Percentiles rank a stretch among this genome's conserved stretches.
Evolutionary conservation across 1,139 yeast genomes (phyloP).

Genomic region (Magnusiomyces paraingens): DNA sequence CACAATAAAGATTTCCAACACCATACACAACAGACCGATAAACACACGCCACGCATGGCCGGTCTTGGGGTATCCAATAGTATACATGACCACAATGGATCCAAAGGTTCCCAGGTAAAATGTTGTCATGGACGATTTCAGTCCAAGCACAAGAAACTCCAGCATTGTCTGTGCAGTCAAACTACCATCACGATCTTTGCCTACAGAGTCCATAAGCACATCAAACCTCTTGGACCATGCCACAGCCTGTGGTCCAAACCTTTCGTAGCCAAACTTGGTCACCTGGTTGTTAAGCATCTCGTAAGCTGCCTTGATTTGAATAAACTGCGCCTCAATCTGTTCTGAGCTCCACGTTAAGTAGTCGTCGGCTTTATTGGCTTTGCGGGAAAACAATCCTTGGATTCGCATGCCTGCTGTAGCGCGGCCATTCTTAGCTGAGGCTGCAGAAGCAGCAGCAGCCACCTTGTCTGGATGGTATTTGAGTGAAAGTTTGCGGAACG

Average conservation of each 20-base stretch:
- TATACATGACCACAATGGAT: slow-evolving; percentile 19
- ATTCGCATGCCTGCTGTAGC: slow-evolving; percentile 7
- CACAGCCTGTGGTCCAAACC: slow-evolving; percentile 26
- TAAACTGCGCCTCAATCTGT: slow-evolving; percentile 21
- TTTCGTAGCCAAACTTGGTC: slow-evolving; percentile 31
- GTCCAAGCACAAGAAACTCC: slow-evolving; percentile 16
- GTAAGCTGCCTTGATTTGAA: slow-evolving; percentile 26
- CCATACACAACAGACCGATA: slow-evolving; percentile 19
- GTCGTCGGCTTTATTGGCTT: neutral
- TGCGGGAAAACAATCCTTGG: neutral
- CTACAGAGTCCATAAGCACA: neutral
- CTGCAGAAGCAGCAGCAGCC: slow-evolving; percentile 9
- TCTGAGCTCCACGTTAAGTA: neutral
- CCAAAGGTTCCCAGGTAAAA: slow-evolving; percentile 21
- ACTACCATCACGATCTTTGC: slow-evolving; percentile 6
- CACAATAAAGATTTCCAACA: slow-evolving; percentile 22
- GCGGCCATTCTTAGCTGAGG: slow-evolving; percentile 3
- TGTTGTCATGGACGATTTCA: slow-evolving; percentile 17
- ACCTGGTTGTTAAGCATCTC: slow-evolving; percentile 27
- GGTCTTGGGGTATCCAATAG: slow-evolving; percentile 21
- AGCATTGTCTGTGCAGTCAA: slow-evolving; percentile 5
- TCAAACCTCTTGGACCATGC: slow-evolving; percentile 7
- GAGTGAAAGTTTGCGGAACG: slow-evolving; percentile 26
- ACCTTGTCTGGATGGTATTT: slow-evolving; percentile 35
- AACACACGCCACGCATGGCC: slow-evolving; percentile 27